These are phyloP conservation scores for Talaromyces ruber DNA, from an alignment of 495 filamentous ascomycete species.

Conservation along the genomic window DNA sequence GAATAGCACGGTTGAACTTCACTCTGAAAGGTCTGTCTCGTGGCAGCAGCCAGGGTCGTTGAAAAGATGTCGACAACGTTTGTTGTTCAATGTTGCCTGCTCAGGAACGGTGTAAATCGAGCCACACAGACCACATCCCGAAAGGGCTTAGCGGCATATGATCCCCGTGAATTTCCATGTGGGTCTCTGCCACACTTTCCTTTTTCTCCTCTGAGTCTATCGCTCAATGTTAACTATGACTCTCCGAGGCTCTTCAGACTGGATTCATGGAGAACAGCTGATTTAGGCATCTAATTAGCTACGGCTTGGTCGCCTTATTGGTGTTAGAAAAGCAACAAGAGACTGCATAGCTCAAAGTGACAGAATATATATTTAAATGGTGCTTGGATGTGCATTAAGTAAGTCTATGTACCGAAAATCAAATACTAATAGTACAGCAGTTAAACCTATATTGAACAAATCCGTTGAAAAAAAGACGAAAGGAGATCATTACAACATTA, in stretches of 20 bases:
- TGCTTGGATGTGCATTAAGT: not conserved
- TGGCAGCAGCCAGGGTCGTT: not conserved
- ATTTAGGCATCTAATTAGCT: not conserved
- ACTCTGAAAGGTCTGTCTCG: not conserved
- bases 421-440: not conserved
- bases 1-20: not conserved
- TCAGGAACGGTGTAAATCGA: conserved; percentile 1
- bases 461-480: no score
- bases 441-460: no score
- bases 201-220: not conserved
- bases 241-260: no score
- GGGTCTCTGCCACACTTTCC: not conserved
- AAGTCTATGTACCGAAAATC: no score
- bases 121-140: not conserved
- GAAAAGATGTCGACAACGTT: not conserved
- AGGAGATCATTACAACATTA: not conserved
- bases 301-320: not conserved
- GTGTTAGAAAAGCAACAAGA: not conserved
- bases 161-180: not conserved
- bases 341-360: not conserved
- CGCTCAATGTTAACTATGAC: no score
- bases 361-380: not conserved
- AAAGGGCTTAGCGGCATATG: not conserved
- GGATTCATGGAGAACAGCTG: not conserved
- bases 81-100: not conserved